Conservation (phyloP, 495 filamentous ascomycete species). For the Hyaloscypha hepaticicola region DNA sequence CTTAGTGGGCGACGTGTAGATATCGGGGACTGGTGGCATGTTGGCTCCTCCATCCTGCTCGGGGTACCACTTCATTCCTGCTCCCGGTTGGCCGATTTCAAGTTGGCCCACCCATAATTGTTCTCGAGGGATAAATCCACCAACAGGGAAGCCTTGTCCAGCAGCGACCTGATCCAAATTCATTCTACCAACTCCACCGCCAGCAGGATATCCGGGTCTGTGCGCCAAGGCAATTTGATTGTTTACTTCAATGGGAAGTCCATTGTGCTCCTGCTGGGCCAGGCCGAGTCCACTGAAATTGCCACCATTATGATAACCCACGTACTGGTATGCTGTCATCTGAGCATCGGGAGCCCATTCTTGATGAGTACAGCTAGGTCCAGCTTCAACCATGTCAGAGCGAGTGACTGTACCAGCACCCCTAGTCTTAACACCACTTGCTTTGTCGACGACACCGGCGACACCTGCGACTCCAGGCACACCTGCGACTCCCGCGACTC, state of each 20-base stretch:
- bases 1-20: not conserved
- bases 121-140: not conserved
- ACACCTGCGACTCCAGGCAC: not conserved
- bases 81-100: constrained; percentile 9
- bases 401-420: not conserved
- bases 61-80: constrained; percentile 27
- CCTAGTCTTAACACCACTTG: not conserved
- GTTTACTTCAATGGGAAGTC: not conserved
- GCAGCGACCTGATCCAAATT: constrained; percentile 1
- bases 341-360: not conserved
- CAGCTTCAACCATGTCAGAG: not conserved
- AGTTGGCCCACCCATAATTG: constrained; percentile 5
- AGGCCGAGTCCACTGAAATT: not conserved
- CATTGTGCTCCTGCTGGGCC: not conserved
- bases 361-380: not conserved
- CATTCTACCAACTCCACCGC: not conserved
- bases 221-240: not conserved
- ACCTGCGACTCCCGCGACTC: too few relatives aligned
- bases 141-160: constrained; percentile 10
- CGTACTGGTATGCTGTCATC: constrained; percentile 18
- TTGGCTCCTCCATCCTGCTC: not conserved
- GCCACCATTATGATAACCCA: constrained; percentile 12
- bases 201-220: not conserved
- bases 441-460: not conserved
- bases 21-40: not conserved